Evolutionary conservation across 345 rosid genomes (phyloP), one percentile per base, ranked within the genome.

Genomic region (Bretschneidera sinensis): DNA sequence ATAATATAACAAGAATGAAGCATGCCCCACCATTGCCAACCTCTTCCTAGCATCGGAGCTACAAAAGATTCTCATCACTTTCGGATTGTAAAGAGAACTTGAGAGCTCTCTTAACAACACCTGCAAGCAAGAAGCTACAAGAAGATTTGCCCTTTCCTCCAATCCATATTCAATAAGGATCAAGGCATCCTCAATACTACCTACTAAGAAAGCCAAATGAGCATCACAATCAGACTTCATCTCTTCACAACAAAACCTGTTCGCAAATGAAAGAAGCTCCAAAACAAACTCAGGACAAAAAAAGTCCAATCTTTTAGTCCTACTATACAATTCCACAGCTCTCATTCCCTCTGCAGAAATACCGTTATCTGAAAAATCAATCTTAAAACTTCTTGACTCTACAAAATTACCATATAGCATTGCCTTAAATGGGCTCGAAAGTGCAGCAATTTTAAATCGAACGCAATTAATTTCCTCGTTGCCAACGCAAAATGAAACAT

Each of bases 51-150:
- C 84, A 59, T 80, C 81, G 0, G 84, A 73, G 65, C 84, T 64
- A 50, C 90, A 84, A 60, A 92, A 81, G 43, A 84, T 45, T 70
- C 67, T 75, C 81, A 79, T 71, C 71, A 85, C 85, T 71, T 71
- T 74, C 0, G 70, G 78, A 57, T 74, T 76, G 49, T 68, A 53
- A 43, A 85, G 76, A 21, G 87, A 81, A 35, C 49, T 68, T 9
- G 98, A 96, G 59, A 89, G 83, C 77, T 86, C 87, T 66, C 96
- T 76, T 10, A 94, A 72, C 49, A 92, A 67, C 63, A 82, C 84
- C 64, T 86, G 96, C 74, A 94, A 78, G 81, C 99, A 94, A 68
- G 99, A 81, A 58, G 89, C 88, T 24, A 84, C 88, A 6, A 94
- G 86, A 71, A 83, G 83, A 67, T 68, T 65, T 8, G 92, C 82